Evolutionary conservation across 257 asterid species (phyloP).

Genomic region (Nyctanthes arbortristis): DNA sequence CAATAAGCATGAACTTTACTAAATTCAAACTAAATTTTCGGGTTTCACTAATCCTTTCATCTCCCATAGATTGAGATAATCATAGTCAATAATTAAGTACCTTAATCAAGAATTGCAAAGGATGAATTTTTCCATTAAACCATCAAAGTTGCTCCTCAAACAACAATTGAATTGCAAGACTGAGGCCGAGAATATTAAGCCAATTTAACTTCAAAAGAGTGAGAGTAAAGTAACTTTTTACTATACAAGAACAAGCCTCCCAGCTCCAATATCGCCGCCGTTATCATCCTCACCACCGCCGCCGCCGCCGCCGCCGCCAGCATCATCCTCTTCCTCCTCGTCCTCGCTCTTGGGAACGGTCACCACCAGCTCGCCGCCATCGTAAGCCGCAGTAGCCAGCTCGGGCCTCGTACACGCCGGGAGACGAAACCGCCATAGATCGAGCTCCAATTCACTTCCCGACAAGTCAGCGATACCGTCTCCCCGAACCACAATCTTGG

Average conservation of each 20-base stretch:
- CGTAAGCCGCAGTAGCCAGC: slow-evolving; percentile 49
- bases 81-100: too few relatives aligned
- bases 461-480: slow-evolving; percentile 32
- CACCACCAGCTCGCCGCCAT: slow-evolving; percentile 69
- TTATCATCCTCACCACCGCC: too few relatives aligned
- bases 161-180: too few relatives aligned
- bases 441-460: slow-evolving; percentile 61
- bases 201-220: too few relatives aligned
- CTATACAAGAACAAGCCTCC: too few relatives aligned
- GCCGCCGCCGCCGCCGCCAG: slow-evolving; percentile 25
- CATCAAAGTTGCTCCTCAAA: too few relatives aligned
- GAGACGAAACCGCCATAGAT: slow-evolving; percentile 76
- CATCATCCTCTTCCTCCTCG: slow-evolving; percentile 18
- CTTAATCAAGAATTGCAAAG: too few relatives aligned
- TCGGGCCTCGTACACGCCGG: slow-evolving; percentile 56
- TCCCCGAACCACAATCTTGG: slow-evolving; percentile 59
- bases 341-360: slow-evolving; percentile 62
- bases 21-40: not conserved
- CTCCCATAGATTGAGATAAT: not conserved
- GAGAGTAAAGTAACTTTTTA: slow-evolving; percentile 24
- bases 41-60: not conserved
- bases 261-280: slow-evolving; percentile 32
- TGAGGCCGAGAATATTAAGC: too few relatives aligned
- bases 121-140: too few relatives aligned
- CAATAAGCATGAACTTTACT: not conserved